A percentile compares a stretch with the other conserved stretches of the same genome.
Evolutionary conservation across 495 filamentous ascomycete genomes (phyloP).

Genomic region (Cenococcum geophilum): DNA sequence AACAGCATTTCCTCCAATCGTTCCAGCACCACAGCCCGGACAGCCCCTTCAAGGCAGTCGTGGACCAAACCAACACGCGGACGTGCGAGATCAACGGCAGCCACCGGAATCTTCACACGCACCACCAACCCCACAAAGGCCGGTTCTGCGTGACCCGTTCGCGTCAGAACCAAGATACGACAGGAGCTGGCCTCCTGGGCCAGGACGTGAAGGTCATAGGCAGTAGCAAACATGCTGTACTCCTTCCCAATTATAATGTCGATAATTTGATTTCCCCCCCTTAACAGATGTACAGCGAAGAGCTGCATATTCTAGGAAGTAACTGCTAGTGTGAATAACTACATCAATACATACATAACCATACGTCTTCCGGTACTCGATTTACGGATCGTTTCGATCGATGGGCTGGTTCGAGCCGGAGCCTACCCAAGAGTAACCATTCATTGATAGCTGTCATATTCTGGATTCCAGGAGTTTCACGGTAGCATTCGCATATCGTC

Average conservation of each 20-base stretch:
- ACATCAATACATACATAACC: neutral
- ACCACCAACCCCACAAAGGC: conserved; percentile 14
- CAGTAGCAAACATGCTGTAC: neutral
- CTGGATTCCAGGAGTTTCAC: neutral
- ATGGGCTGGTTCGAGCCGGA: neutral
- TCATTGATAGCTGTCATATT: neutral
- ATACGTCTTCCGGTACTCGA: neutral
- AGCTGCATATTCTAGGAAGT: neutral
- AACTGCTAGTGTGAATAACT: neutral
- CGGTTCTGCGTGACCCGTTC: conserved; percentile 21
- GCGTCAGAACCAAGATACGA: conserved; percentile 6
- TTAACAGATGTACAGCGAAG: neutral
- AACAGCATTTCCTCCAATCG: conserved; percentile 17
- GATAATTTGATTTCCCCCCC: conserved; percentile 1
- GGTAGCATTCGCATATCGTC: conserved; percentile 6
- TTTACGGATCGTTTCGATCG: neutral
- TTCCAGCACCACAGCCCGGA: conserved; percentile 7
- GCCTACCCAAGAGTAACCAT: neutral
- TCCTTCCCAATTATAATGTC: neutral
- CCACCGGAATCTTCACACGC: conserved; percentile 11
- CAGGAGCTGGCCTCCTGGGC: conserved; percentile 4
- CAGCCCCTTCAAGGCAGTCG: neutral
- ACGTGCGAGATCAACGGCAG: conserved; percentile 13
- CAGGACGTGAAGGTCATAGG: conserved; percentile 1
- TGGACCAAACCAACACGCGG: conserved; percentile 6